A percentile compares a stretch with the other conserved stretches of the same genome.
These are phyloP conservation scores for Leonotis leonurus DNA, from an alignment of 257 asterid genomes.

Conservation along the genomic window DNA sequence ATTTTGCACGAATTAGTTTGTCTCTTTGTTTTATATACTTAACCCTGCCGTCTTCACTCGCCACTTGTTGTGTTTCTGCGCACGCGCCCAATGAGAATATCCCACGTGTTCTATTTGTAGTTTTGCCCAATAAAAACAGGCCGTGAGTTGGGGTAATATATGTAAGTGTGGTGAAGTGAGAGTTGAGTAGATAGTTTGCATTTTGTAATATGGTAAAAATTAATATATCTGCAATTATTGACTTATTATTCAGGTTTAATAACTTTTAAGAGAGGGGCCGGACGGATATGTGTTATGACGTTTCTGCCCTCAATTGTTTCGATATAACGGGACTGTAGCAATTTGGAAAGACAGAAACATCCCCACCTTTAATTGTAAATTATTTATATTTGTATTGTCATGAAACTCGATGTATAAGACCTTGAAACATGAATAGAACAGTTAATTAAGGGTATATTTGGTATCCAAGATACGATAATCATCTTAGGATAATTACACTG, in stretches of 20 bases:
- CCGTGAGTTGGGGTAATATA: not conserved
- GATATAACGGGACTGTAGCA: not conserved
- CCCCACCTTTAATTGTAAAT: no score
- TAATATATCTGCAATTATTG: conserved; percentile 7
- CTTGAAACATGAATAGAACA: no score
- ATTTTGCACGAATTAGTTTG: conserved; percentile 23
- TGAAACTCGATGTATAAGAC: no score
- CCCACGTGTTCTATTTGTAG: not conserved
- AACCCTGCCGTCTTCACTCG: conserved; percentile 20
- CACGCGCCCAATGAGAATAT: conserved; percentile 2
- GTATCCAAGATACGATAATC: no score
- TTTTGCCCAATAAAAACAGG: not conserved
- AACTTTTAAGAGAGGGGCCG: not conserved
- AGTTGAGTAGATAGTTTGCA: not conserved
- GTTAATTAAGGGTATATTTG: no score
- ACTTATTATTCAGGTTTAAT: conserved; percentile 12
- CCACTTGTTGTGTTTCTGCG: not conserved
- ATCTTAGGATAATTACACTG: no score
- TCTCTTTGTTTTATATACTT: conserved; percentile 20
- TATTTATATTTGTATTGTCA: no score
- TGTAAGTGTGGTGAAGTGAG: not conserved
- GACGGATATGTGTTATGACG: not conserved
- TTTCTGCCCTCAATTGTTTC: conserved; percentile 13
- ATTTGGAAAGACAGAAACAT: conserved; percentile 14
- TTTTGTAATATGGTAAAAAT: not conserved